Evolutionary conservation across 805 yeast genomes (phyloP).

Genomic region (Saturnispora ahearnii): DNA sequence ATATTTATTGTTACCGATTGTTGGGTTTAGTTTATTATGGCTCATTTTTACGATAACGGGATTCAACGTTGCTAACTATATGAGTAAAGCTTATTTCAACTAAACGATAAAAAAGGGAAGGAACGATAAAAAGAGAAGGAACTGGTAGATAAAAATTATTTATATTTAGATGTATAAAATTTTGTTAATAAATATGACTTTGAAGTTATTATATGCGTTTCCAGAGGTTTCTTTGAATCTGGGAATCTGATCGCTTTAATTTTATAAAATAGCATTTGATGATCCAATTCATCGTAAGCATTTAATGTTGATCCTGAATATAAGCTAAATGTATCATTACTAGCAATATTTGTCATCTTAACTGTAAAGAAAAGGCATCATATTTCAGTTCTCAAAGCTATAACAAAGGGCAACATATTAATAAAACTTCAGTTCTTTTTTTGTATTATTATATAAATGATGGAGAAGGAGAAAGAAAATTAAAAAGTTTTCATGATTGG

Average conservation of each 20-base stretch:
- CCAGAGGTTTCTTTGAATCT: not conserved
- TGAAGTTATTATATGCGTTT: not conserved
- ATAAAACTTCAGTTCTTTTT: not conserved
- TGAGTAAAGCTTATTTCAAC: constrained; percentile 36
- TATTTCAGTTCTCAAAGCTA: not conserved
- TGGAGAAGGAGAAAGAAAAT: not conserved
- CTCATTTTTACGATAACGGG: constrained; percentile 51
- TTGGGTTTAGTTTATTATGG: constrained; percentile 49
- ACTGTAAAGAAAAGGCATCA: not conserved
- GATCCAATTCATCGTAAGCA: not conserved
- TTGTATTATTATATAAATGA: not conserved
- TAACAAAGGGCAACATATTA: not conserved
- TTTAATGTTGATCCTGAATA: not conserved
- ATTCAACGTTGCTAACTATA: constrained; percentile 61
- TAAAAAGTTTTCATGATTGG: not conserved
- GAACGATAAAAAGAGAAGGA: not conserved
- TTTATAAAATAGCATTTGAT: constrained; percentile 8
- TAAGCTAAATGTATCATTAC: not conserved
- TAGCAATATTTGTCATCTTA: not conserved
- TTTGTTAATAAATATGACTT: not conserved
- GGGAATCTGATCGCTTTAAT: constrained; percentile 4
- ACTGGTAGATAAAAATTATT: not conserved
- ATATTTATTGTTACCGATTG: constrained; percentile 54
- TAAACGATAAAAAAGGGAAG: constrained; percentile 5
- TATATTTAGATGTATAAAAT: constrained; percentile 6